Base-by-base conservation (phyloP, 345 rosid genomes). In the Eucalyptus camaldulensis region DNA sequence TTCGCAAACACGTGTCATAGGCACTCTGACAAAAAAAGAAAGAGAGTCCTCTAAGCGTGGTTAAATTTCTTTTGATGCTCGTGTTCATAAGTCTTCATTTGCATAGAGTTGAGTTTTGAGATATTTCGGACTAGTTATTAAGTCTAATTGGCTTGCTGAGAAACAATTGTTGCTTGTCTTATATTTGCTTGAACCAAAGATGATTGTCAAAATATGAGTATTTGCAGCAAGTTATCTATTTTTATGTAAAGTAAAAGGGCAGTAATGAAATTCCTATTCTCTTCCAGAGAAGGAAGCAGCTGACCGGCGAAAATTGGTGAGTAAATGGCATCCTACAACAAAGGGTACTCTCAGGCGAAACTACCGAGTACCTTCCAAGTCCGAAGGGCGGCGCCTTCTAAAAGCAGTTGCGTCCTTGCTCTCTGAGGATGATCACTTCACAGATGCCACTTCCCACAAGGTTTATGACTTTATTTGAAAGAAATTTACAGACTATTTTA, bases 281-380 rank as follows among this genome's bases (percentile, higher is more conserved):
- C 37, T 69, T 27, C 56, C 89, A 89, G 99, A 94, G 14, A 94
- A 92, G 94, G 96, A 95, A 91, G 97, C 97, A 80, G 91, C 95
- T 88, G 95, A 94, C 85, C 95, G 92, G 90, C 91, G 98, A 92
- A 97, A 97, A 91, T 87, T 95, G 86, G 98, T 95, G 89, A 97
- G 98, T 93, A 96, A 96, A 94, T 97, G 99, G 99, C 98, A 96
- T 92, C 98, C 97, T 2, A 97, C 99, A 72, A 96, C 97, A 13
- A 96, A 97, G 88, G 99, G 99, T 31, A 96, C 98, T 37, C 98
- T 97, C 31, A 94, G 88, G 92, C 92, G 99, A 90, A 96, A 96
- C 92, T 96, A 96, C 91, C 94, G 98, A 91, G 93, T 97, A 54
- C 98, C 98, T 88, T 97, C 99, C 58, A 95, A 95, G 94, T 91